These are phyloP conservation scores for Exserohilum rostratum DNA, from an alignment of 2,329 filamentous ascomycete species.

Conservation along the genomic window DNA sequence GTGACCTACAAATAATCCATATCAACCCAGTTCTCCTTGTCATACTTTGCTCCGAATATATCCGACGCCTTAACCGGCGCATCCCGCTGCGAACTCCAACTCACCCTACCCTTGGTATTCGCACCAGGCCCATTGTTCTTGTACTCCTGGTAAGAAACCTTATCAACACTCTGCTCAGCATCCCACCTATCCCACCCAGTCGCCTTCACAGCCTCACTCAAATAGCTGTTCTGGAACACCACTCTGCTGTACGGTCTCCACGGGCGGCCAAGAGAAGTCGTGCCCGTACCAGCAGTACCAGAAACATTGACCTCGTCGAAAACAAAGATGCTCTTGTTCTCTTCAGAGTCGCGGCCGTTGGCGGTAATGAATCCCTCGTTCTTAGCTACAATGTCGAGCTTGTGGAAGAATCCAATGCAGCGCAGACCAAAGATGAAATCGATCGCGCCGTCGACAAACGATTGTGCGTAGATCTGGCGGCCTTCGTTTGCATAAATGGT, in stretches of 20 bases:
- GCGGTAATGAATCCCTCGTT: constrained; percentile 29
- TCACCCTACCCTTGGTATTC: background rate
- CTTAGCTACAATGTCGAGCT: constrained; percentile 34
- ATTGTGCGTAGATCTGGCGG: constrained; percentile 60
- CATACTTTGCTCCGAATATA: constrained; percentile 18
- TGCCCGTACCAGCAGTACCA: constrained; percentile 41
- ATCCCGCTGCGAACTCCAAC: constrained; percentile 15
- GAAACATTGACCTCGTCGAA: constrained; percentile 57
- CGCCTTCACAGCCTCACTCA: constrained; percentile 62
- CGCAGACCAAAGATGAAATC: constrained; percentile 63
- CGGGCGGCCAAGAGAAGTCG: constrained; percentile 57
- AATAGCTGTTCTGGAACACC: constrained; percentile 55
- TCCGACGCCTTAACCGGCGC: constrained; percentile 12
- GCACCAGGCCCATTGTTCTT: constrained; percentile 27
- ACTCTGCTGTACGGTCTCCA: constrained; percentile 58
- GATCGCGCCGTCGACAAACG: constrained; percentile 62
- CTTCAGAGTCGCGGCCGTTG: constrained; percentile 24
- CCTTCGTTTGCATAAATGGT: constrained; percentile 53
- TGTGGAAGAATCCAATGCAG: constrained; percentile 56
- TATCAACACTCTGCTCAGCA: constrained; percentile 18
- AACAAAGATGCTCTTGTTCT: constrained; percentile 54
- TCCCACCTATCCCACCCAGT: constrained; percentile 59
- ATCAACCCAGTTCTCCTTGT: constrained; percentile 27
- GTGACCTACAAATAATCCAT: constrained; percentile 12
- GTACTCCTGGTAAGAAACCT: constrained; percentile 24